Base-by-base conservation (phyloP, 768 basidiomycete genomes). In the Boletus coccyginus region DNA sequence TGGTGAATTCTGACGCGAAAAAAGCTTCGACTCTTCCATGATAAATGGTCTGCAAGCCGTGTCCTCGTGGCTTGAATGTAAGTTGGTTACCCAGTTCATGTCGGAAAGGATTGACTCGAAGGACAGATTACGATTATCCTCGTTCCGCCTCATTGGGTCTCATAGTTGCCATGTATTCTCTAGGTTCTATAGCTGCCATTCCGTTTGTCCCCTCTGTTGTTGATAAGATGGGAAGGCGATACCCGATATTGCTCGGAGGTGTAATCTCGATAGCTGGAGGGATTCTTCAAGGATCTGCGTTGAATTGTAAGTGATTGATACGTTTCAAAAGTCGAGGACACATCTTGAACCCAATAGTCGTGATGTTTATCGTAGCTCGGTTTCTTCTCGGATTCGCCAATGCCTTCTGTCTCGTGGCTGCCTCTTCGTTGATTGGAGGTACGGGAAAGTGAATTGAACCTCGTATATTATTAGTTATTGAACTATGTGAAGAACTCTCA, bases 41-140 rank as follows among this genome's bases (percentile, higher is more conserved):
- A 75, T 84, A 67, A 85, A 84, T 60, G 82, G 82, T 42, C 64
- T 85, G 35, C 84, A 85, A 66, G 80, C 81, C 0, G 84, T 85
- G 17, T 68, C 76, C 32, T 78, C 80, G 0, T 85, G 81, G 81
- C 76, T 79, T 60, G 69, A 66, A 3, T 84, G 83, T 84, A 49
- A 56, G 78, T 57, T 7, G 2, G 5, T 32, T n/a, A 19, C 17
- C 11, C 16, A 3, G 5, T n/a, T 35, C 12, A 41, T n/a, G 24
- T 56, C 40, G 3, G 42, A 35, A 17, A 3, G 5, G 12, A 13
- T 36, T 53, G 14, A 51, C 40, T 29, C 6, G n/a, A 12, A 39
- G 3, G 41, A 2, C 45, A 85, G 83, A 27, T 5, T 27, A 27
- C 5, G 27, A 27, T 27, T 5, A 27, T 27, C 27, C 27, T 3